A percentile compares a stretch with the other conserved stretches of the same genome.
These are phyloP conservation scores for Auxenochlorella pyrenoidosa DNA, from an alignment of 139 green algal species.

Conservation along the genomic window DNA sequence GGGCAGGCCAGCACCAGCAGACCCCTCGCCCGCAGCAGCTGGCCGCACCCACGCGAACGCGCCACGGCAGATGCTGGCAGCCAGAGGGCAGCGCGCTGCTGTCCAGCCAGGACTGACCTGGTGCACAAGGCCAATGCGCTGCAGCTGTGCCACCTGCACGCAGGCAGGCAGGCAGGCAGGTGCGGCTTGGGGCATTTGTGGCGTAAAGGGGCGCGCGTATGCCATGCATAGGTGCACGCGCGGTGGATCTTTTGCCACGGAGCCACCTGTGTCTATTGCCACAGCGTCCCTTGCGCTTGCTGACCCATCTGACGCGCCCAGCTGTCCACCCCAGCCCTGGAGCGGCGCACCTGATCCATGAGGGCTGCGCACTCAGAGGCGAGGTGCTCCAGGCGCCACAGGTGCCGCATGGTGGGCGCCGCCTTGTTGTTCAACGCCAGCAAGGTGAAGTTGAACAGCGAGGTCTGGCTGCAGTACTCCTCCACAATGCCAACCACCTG, in stretches of 20 bases:
- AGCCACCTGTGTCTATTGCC: neutral
- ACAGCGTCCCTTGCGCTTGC: neutral
- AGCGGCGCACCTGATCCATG: neutral
- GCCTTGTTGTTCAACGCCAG: neutral
- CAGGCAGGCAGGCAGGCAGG: neutral
- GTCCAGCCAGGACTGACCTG: neutral
- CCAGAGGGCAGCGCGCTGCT: no score
- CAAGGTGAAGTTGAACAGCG: neutral
- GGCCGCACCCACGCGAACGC: no score
- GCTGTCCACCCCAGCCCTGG: neutral
- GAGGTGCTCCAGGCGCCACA: conserved; percentile 13
- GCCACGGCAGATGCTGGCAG: no score
- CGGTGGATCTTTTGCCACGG: neutral
- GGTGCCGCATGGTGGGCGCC: neutral
- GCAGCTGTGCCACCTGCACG: neutral
- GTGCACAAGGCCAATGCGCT: neutral
- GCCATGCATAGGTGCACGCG: neutral
- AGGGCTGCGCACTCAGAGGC: conserved; percentile 3
- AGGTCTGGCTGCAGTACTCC: neutral
- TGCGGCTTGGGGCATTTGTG: no score
- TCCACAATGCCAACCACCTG: conserved; percentile 26
- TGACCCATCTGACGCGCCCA: neutral
- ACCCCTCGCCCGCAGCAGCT: no score
- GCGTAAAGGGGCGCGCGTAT: no score
- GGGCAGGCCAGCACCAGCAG: no score